These are phyloP conservation scores for Leishmania lainsoni DNA, from an alignment of 208 protist genomes.

Conservation along the genomic window DNA sequence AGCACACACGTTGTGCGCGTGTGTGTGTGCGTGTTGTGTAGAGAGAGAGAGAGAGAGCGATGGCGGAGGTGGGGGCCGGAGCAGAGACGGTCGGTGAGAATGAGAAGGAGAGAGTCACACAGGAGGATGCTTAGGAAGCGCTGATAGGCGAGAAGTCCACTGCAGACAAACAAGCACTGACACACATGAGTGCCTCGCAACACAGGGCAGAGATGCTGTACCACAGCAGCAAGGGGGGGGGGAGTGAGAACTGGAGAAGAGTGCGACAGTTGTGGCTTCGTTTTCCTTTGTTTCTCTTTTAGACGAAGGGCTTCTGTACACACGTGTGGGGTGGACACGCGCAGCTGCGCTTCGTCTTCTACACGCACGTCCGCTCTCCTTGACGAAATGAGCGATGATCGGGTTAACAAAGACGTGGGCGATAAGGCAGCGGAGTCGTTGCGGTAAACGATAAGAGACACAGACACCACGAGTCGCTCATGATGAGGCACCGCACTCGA, in stretches of 20 bases:
- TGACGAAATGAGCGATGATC: not conserved
- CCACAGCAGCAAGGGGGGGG: not conserved
- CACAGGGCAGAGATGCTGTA: not conserved
- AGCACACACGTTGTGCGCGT: not conserved
- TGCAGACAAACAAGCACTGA: not conserved
- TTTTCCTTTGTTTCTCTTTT: not conserved
- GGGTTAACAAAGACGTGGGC: not conserved
- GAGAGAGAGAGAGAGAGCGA: not conserved
- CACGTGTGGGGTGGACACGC: no score
- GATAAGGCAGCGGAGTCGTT: not conserved
- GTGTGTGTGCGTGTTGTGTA: not conserved
- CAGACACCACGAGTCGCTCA: not conserved
- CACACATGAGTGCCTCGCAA: not conserved
- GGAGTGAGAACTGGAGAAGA: not conserved
- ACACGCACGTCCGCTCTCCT: not conserved
- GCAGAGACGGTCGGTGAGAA: not conserved
- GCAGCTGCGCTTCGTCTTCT: not conserved
- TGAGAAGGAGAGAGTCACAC: not conserved
- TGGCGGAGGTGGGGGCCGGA: not conserved
- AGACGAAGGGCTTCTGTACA: no score
- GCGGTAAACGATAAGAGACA: not conserved
- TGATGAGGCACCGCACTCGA: not conserved
- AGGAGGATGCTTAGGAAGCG: not conserved
- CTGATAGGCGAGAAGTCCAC: not conserved
- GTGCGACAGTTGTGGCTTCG: not conserved